Evolutionary conservation across 2,329 filamentous ascomycete genomes (phyloP), one percentile per base, ranked within the genome.

Genomic region (Ophiostoma novo-ulmi): DNA sequence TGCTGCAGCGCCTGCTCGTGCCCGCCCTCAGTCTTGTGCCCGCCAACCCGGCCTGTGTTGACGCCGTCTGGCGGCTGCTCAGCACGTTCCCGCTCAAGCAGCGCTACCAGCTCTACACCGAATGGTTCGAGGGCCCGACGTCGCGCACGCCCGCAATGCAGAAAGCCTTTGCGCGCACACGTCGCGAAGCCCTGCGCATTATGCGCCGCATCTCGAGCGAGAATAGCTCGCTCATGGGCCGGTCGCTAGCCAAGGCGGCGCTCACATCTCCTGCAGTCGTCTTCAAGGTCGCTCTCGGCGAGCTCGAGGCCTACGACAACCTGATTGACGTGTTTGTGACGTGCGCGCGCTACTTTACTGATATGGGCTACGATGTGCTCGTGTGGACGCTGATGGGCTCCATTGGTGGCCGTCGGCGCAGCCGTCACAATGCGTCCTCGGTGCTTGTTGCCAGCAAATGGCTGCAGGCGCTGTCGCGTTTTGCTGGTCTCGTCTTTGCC

Each of bases 281-380:
- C 35, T 97, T 97, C 81, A 89, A 89, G 76, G 91, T 94, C 71
- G 93, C 94, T 7, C 88, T 99, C 71, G 89, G 89, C 73, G 94
- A 97, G 79, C 92, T 97, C 72, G 94, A 99, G 79, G 90, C 91
- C 0, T 99, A 99, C 78, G 91, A 91, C 77, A 99, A 98, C 77
- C 85, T 99, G 72, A 97, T 97, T 71, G 92, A 97, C 73, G 92
- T 93, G 5, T 92, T 99, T 73, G 94, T 98, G 17, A 93, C 97
- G 78, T 97, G 94, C 77, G 93, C 92, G 55, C 90, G 92, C 76
- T 97, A 97, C 78, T 97, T 98, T 75, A 97, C 94, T 1, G 89
- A 92, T 70, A 82, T 99, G 52, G 94, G 92, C 0, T 97, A 97
- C 78, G 95, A 99, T 79, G 92, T 97, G 41, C 84, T 99, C 64